These are phyloP conservation scores for Solanum gandarillasii DNA, from an alignment of 257 asterid genomes.

Conservation along the genomic window DNA sequence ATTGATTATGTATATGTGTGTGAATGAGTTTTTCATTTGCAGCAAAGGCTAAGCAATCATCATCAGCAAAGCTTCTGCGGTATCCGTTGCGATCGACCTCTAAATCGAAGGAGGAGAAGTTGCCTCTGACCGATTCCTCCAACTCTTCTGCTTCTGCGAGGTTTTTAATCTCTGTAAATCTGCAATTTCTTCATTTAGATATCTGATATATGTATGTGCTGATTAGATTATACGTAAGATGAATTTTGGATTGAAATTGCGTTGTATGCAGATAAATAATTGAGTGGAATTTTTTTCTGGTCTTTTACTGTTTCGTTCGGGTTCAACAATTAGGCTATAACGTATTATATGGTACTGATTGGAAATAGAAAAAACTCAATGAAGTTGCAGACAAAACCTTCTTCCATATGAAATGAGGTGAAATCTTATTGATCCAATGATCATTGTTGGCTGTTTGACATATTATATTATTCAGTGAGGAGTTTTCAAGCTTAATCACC, in stretches of 20 bases:
- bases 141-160: slow-evolving; percentile 44
- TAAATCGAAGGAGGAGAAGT: slow-evolving; percentile 54
- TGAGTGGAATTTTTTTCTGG: background rate
- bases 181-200: background rate
- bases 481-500: background rate
- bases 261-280: background rate
- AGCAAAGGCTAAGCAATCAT: slow-evolving; percentile 27
- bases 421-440: background rate
- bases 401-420: background rate
- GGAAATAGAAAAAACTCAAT: background rate
- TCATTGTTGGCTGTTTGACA: background rate
- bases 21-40: background rate
- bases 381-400: background rate
- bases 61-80: slow-evolving; percentile 59
- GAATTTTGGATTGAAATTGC: background rate
- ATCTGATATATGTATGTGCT: background rate
- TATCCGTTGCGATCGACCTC: slow-evolving; percentile 84
- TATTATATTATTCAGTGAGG: background rate
- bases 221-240: background rate
- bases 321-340: background rate
- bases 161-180: slow-evolving; percentile 2
- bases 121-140: slow-evolving; percentile 42
- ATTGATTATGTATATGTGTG: background rate
- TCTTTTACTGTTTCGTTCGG: background rate
- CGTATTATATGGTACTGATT: background rate